Evolutionary conservation across 306 rosid genomes (phyloP).

Genomic region (Hylodesmum podocarpum): DNA sequence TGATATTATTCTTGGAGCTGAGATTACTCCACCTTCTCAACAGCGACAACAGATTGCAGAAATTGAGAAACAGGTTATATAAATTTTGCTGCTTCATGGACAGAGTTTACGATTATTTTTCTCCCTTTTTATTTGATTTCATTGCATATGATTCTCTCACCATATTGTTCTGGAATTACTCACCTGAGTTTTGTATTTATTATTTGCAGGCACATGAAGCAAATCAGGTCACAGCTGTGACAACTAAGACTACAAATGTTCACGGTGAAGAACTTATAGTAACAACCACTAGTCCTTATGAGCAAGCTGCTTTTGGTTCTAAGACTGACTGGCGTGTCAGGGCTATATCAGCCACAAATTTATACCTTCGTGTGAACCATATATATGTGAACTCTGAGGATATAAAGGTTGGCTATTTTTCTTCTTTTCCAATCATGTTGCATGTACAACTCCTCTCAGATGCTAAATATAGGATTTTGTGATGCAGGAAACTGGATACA

Average conservation of each 20-base stretch:
- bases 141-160: background rate
- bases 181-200: slow-evolving; percentile 11
- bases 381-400: slow-evolving; percentile 98
- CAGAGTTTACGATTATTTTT: background rate
- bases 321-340: slow-evolving; percentile 99
- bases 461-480: slow-evolving; percentile 30
- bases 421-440: background rate
- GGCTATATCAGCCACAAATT: slow-evolving; percentile 96
- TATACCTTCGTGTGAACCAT: slow-evolving; percentile 96
- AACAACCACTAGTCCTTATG: slow-evolving; percentile 97
- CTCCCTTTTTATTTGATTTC: background rate
- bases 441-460: background rate
- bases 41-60: slow-evolving; percentile 98
- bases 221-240: slow-evolving; percentile 92
- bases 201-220: slow-evolving; percentile 77
- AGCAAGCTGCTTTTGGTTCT: slow-evolving; percentile 89
- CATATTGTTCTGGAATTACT: background rate
- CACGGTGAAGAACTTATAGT: slow-evolving; percentile 96
- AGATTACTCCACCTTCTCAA: slow-evolving; percentile 99
- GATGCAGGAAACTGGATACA: slow-evolving; percentile 98
- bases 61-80: slow-evolving; percentile 91
- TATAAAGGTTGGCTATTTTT: slow-evolving; percentile 62
- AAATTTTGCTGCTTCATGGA: background rate
- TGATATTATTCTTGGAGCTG: slow-evolving; percentile 98
- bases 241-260: slow-evolving; percentile 89